Evolutionary conservation across 768 basidiomycete species (phyloP).

Genomic region (Leucocoprinus leucothites): DNA sequence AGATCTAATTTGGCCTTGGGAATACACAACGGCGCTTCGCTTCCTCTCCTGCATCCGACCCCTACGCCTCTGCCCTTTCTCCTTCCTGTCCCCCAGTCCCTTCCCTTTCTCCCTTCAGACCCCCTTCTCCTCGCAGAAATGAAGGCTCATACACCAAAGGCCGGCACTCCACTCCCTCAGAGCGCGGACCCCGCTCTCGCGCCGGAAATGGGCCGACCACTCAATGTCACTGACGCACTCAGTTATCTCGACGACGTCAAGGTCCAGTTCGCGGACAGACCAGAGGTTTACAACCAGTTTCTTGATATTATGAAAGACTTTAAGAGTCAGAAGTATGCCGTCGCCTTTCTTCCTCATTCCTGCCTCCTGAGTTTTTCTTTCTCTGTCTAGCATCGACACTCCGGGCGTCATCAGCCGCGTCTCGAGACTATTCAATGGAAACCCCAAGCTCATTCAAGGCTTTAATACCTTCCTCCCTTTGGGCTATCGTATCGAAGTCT

Average conservation of each 20-base stretch:
- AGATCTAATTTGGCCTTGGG: slow-evolving; percentile 31
- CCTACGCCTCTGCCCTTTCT: slow-evolving; percentile 22
- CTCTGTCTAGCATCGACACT: slow-evolving; percentile 78
- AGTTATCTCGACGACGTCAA: slow-evolving; percentile 95
- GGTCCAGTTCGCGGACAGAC: slow-evolving; percentile 83
- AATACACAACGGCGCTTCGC: slow-evolving; percentile 18
- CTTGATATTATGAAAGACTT: slow-evolving; percentile 99
- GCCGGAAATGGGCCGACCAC: slow-evolving; percentile 50
- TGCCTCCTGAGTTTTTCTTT: slow-evolving; percentile 12
- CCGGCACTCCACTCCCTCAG: slow-evolving; percentile 39
- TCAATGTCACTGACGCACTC: slow-evolving; percentile 92
- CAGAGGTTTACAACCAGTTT: slow-evolving; percentile 93
- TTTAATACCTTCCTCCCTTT: slow-evolving; percentile 97
- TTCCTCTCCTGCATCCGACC: slow-evolving; percentile 17
- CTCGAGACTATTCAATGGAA: slow-evolving; percentile 87
- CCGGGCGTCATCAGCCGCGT: slow-evolving; percentile 97
- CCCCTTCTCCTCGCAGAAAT: slow-evolving; percentile 16
- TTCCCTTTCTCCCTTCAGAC: background rate
- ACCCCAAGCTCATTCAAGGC: slow-evolving; percentile 88
- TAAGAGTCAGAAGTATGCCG: slow-evolving; percentile 84
- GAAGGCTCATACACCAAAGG: slow-evolving; percentile 28
- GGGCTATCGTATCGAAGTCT: slow-evolving; percentile 91
- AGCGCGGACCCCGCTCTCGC: slow-evolving; percentile 20
- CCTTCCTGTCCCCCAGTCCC: slow-evolving; percentile 19
- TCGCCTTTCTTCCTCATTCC: slow-evolving; percentile 15